Base-by-base conservation (phyloP, 768 basidiomycete species). In the Mycena polygramma region DNA sequence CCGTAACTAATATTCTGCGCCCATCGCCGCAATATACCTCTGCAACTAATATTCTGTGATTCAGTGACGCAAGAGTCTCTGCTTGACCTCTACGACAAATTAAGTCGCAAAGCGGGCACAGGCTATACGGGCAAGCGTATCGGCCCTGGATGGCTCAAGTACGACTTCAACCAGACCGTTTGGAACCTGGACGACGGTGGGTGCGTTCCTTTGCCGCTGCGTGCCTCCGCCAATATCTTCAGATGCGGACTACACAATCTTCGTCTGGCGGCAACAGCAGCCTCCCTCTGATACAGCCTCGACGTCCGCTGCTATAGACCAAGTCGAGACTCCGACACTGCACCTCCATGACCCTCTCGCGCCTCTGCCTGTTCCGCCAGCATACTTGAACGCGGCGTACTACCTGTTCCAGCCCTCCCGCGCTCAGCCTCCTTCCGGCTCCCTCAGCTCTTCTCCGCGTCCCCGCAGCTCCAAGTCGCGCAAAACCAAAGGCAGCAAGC, bases 181-280 rank as follows among this genome's bases (percentile, higher is more conserved):
- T 98, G 94, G 94, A 92, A 93, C 76, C 81, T 98, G 14, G 95
- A 97, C 77, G 96, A 98, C 76, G 96, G 96, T 93, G 75, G 75
- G 83, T 78, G 19, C 39, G 36, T n/a, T 41, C 37, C 39, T 49
- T 24, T 46, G 30, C 15, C 41, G 45, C 55, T 62, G 24, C n/a
- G 19, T 17, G 20, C 70, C n/a, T 41, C 4, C 37, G 24, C n/a
- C 4, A 63, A 10, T 22, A 19, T 39, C 43, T 45, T 15, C 63
- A 87, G 96, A 94, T 48, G 91, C 93, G 14, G 96, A 98, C 82
- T 95, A 96, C 77, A 88, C 90, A 22, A 97, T 98, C 68, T 94
- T 96, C 72, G 83, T 85, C 45, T 93, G 94, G 90, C 86, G 96
- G 15, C 87, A 89, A 68, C 87, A 90, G 76, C 82, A 82, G 52